A percentile compares a stretch with the other conserved stretches of the same genome.
phyloP scores from a whole-genome alignment of 805 yeast species.

The Starmerella apis region DNA sequence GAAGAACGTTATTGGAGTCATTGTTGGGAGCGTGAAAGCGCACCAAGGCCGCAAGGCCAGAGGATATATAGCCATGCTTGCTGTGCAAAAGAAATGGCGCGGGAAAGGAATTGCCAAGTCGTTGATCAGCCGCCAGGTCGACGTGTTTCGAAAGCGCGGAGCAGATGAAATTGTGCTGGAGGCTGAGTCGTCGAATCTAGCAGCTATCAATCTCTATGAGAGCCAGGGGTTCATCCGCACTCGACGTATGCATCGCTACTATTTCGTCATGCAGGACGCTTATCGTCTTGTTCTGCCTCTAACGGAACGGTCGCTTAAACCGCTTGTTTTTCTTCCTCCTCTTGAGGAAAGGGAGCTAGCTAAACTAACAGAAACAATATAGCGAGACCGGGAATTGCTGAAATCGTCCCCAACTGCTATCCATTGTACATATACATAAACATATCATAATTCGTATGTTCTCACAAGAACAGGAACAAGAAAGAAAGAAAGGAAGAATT shows the following conservation, averaged over 20 bases:
- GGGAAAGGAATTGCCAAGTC: conserved; percentile 74
- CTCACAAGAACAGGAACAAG: background rate
- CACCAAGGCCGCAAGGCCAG: conserved; percentile 65
- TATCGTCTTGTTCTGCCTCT: conserved; percentile 75
- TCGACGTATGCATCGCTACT: conserved; percentile 74
- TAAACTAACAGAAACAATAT: conserved; percentile 11
- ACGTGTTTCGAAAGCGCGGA: conserved; percentile 48
- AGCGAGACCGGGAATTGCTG: background rate
- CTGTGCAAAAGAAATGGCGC: conserved; percentile 60
- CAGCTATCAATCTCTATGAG: conserved; percentile 62
- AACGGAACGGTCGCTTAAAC: conserved; percentile 43
- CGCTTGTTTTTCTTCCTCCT: conserved; percentile 27
- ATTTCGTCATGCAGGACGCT: conserved; percentile 88
- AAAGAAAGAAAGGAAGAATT: no score
- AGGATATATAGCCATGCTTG: conserved; percentile 95
- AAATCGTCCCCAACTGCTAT: background rate
- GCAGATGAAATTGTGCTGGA: conserved; percentile 91
- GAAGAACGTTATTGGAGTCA: conserved; percentile 51
- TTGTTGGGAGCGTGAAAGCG: conserved; percentile 68
- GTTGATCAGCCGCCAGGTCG: conserved; percentile 53
- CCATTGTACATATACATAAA: background rate
- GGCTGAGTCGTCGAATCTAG: conserved; percentile 71
- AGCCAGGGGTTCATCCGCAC: conserved; percentile 64
- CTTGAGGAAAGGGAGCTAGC: conserved; percentile 6
- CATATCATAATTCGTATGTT: no score